Evolutionary conservation across 352 stramenopile genomes (phyloP).

Genomic region (Globisporangium abappressorium): DNA sequence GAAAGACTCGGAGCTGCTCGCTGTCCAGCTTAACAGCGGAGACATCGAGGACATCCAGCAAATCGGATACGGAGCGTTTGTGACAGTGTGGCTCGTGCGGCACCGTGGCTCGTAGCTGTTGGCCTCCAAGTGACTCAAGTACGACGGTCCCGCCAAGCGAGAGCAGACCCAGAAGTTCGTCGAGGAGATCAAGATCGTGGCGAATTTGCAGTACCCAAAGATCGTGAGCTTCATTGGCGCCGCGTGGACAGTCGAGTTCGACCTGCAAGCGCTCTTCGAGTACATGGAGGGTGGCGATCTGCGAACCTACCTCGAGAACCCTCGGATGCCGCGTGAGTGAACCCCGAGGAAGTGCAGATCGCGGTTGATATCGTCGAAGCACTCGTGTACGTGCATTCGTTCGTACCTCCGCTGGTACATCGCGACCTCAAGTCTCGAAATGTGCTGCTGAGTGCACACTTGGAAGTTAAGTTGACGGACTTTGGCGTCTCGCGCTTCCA

Average conservation of each 20-base stretch:
- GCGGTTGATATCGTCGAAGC: constrained; percentile 55
- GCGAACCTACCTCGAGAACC: constrained; percentile 26
- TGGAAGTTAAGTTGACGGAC: constrained; percentile 49
- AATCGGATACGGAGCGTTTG: constrained; percentile 8
- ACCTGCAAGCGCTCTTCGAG: constrained; percentile 59
- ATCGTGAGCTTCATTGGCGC: constrained; percentile 52
- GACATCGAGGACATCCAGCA: constrained; percentile 41
- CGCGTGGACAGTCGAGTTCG: constrained; percentile 45
- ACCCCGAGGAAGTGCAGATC: constrained; percentile 47
- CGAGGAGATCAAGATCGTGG: constrained; percentile 51
- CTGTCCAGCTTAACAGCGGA: constrained; percentile 34
- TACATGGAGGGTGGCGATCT: constrained; percentile 63
- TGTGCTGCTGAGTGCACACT: constrained; percentile 35
- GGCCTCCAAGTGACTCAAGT: constrained; percentile 35
- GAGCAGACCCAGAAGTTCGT: constrained; percentile 44
- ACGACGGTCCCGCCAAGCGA: constrained; percentile 23
- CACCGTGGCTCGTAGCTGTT: constrained; percentile 1
- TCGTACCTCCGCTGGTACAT: constrained; percentile 50
- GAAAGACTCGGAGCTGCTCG: constrained; percentile 43
- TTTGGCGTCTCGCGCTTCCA: constrained; percentile 51
- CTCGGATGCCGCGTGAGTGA: constrained; percentile 21
- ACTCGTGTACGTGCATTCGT: constrained; percentile 69
- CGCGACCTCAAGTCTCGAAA: constrained; percentile 63
- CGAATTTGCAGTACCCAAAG: constrained; percentile 42
- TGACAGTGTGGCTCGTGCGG: constrained; percentile 9